Evolutionary conservation across 1,284 basidiomycete species (phyloP).

Genomic region (Tilletia setariae): DNA sequence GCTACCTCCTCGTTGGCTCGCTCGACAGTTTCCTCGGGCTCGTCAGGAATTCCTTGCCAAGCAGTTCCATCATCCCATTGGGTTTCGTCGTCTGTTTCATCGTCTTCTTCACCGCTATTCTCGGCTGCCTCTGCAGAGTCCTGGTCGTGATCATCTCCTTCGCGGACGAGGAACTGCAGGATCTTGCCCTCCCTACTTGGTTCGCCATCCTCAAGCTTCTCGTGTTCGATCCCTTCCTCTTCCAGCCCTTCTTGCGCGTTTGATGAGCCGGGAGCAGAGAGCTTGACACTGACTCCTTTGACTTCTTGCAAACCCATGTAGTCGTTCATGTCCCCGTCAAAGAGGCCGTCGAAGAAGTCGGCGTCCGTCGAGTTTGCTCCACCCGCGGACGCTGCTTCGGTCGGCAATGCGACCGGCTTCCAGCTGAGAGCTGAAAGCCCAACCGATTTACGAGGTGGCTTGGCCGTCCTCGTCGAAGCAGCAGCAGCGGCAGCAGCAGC

Average conservation of each 20-base stretch:
- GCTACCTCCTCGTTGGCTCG: constrained; percentile 17
- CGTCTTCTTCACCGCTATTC: constrained; percentile 14
- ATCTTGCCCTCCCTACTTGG: constrained; percentile 27
- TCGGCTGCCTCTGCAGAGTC: constrained; percentile 13
- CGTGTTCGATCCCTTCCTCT: constrained; percentile 30
- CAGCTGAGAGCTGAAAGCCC: background rate
- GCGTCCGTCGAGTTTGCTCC: constrained; percentile 15
- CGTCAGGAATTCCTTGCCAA: constrained; percentile 16
- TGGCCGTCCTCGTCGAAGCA: background rate
- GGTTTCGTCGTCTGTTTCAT: background rate
- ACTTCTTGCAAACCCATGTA: constrained; percentile 43
- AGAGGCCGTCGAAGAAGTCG: constrained; percentile 13
- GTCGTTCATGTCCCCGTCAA: constrained; percentile 27
- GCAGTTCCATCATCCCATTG: no score
- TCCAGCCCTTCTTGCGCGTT: background rate
- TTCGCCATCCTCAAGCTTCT: constrained; percentile 37
- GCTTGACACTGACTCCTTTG: constrained; percentile 44
- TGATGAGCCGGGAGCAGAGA: constrained; percentile 27
- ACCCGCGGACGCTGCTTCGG: constrained; percentile 8
- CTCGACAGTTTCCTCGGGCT: background rate
- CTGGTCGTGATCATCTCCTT: constrained; percentile 16
- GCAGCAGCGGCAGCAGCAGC: background rate
- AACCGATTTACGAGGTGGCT: background rate
- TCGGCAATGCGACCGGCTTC: constrained; percentile 9
- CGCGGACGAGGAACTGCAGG: constrained; percentile 27